These are phyloP conservation scores for Erodium moschatum DNA, from an alignment of 441 rosid genomes.

Conservation along the genomic window DNA sequence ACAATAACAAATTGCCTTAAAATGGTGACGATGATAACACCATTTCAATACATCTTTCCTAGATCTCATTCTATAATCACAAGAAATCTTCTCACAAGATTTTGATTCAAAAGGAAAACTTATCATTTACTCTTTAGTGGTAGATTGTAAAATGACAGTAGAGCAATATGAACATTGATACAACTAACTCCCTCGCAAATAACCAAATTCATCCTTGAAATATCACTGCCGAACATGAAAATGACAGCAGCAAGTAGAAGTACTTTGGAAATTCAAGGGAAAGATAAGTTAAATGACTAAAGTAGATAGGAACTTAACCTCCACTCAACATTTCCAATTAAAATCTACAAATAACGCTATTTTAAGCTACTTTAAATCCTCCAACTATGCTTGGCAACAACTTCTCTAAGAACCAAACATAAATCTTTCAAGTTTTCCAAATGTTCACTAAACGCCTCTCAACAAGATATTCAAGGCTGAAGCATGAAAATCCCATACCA, in stretches of 20 bases:
- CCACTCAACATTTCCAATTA: slow-evolving; percentile 2
- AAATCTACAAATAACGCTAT: neutral
- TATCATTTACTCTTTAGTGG: neutral
- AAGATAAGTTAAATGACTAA: neutral
- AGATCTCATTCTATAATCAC: neutral
- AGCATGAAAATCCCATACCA: slow-evolving; percentile 1
- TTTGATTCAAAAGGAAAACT: neutral
- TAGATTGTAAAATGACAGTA: neutral
- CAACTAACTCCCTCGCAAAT: neutral
- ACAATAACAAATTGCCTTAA: neutral
- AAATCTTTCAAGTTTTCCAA: neutral
- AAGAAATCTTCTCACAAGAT: neutral
- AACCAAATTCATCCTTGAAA: neutral
- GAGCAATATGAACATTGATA: neutral
- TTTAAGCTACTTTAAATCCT: neutral
- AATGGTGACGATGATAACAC: neutral
- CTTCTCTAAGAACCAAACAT: neutral
- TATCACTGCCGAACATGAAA: neutral
- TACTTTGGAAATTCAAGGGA: neutral
- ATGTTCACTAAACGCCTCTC: neutral
- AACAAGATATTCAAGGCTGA: slow-evolving; percentile 1
- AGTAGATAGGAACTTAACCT: neutral
- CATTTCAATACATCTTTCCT: neutral
- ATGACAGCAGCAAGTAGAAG: neutral
- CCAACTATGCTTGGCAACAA: neutral